Evolutionary conservation across 768 basidiomycete genomes (phyloP), one percentile per base, ranked within the genome.

Genomic region (Vararia minispora): DNA sequence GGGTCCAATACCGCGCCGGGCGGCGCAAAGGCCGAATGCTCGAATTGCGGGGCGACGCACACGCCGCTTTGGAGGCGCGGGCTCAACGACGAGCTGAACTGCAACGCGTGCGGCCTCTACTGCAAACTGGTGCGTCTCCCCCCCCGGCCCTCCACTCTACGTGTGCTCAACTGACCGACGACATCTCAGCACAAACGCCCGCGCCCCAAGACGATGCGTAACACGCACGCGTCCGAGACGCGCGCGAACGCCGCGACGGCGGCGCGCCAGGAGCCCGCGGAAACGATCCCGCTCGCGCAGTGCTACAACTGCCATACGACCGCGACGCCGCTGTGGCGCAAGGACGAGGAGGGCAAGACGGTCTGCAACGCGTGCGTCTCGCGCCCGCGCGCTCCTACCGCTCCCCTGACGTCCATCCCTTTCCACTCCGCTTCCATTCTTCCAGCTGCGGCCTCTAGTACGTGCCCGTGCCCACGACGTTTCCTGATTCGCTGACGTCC

Each of bases 271-370:
- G 83, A 83, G 55, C 65, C 76, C 37, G 71, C 76, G 45, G 84
- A 86, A 58, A 73, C 82, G 49, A 76, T 77, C 57, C 23, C 24
- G 12, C 13, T 3, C 24, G 86, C 85, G 3, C 84, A 87, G 65
- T 90, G 86, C 63, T 86, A 79, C 60, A 89, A 88, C 52, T 89
- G 86, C 63, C 81, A 87, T 52, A 89, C 87, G 17, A 88, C 83
- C 3, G 83, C 85, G 11, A 88, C 86, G 5, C 87, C 87, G 10
- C 71, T 89, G 28, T 89, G 86, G 86, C 72, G 86, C 45, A 89
- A 89, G 59, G 87, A 89, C 49, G 85, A 88, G 49, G 87, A 88
- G 59, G 86, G 86, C 39, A 85, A 85, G 65, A 89, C 86, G 0
- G 83, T 89, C 28, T 89, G 87, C 64, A 89, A 89, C 51, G 86